A percentile compares a stretch with the other conserved stretches of the same genome.
These are phyloP conservation scores for Tremella fuciformis DNA, from an alignment of 768 basidiomycete species.

Conservation along the genomic window DNA sequence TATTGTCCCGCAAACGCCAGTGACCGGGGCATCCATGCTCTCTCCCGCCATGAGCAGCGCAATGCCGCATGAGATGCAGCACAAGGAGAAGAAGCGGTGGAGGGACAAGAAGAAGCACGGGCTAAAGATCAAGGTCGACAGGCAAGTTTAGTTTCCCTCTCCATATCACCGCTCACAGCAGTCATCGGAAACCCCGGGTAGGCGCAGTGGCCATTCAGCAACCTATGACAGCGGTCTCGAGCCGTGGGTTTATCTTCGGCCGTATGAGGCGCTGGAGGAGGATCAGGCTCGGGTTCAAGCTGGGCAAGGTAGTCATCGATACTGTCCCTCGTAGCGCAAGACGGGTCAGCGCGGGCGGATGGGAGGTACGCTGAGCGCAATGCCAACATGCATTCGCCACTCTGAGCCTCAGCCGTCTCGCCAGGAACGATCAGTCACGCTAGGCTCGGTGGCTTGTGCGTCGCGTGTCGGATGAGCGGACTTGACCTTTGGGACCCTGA, in stretches of 20 bases:
- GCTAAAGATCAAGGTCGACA: conserved; percentile 23
- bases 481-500: too few species aligned
- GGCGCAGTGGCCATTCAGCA: conserved; percentile 2
- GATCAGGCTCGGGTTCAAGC: not conserved
- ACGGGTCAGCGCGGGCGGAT: conserved; percentile 23
- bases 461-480: too few species aligned
- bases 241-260: not conserved
- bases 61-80: not conserved
- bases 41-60: not conserved
- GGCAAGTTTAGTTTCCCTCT: conserved; percentile 5
- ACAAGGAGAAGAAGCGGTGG: conserved; percentile 16
- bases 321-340: conserved; percentile 6
- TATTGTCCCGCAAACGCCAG: conserved; percentile 1
- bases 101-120: conserved; percentile 26
- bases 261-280: not conserved
- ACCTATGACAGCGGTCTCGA: not conserved
- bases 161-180: not conserved
- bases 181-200: conserved; percentile 1
- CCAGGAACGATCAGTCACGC: too few species aligned
- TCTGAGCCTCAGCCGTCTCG: too few species aligned
- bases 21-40: not conserved
- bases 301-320: not conserved
- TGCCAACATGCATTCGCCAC: too few species aligned
- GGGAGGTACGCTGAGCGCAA: conserved; percentile 21
- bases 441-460: too few species aligned